These are phyloP conservation scores for Aspergillus nidulans DNA, from an alignment of 495 filamentous ascomycete genomes.

Conservation along the genomic window DNA sequence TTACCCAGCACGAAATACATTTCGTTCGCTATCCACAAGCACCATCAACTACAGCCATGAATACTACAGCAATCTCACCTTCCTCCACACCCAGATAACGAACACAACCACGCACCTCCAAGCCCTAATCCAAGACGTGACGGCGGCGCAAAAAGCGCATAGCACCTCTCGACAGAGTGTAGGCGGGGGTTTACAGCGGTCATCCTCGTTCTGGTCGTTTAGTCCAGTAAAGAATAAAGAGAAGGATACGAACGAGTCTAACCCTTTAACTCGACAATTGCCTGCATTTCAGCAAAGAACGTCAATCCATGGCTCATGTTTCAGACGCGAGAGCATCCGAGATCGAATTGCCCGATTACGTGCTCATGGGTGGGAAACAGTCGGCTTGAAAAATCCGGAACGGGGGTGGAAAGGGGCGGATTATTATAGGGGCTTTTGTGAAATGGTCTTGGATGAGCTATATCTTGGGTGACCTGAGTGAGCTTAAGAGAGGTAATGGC, in stretches of 20 bases:
- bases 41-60: background rate
- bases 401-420: constrained; percentile 35
- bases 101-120: constrained; percentile 22
- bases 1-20: background rate
- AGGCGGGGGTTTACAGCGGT: constrained; percentile 19
- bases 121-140: constrained; percentile 20
- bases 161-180: constrained; percentile 12
- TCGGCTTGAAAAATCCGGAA: constrained; percentile 27
- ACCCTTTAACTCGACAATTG: background rate
- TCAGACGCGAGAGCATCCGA: constrained; percentile 27
- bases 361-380: constrained; percentile 30
- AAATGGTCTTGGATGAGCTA: constrained; percentile 30
- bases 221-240: constrained; percentile 17
- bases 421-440: constrained; percentile 35
- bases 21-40: background rate
- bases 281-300: background rate
- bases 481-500: background rate
- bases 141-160: constrained; percentile 25
- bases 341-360: constrained; percentile 34
- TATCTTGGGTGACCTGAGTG: constrained; percentile 12
- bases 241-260: too few relatives aligned
- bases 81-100: constrained; percentile 25
- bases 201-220: constrained; percentile 42
- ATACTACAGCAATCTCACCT: constrained; percentile 24
- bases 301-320: background rate